These are phyloP conservation scores for Phylloporus arenicola DNA, from an alignment of 768 basidiomycete genomes.

Conservation along the genomic window DNA sequence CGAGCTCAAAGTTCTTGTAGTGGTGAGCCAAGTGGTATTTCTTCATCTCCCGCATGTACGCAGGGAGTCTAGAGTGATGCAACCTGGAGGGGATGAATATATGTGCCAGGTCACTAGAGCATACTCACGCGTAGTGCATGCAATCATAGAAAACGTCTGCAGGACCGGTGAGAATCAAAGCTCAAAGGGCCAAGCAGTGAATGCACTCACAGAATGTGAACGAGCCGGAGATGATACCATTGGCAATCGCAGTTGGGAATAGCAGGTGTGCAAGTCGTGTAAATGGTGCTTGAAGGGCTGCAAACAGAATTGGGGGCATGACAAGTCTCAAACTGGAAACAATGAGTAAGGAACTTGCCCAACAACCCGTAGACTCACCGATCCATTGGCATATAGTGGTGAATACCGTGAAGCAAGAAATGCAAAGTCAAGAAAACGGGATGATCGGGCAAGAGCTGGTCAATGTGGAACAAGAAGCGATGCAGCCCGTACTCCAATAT, in stretches of 20 bases:
- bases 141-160: slow-evolving; percentile 78
- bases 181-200: neutral
- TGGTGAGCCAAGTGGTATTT: slow-evolving; percentile 97
- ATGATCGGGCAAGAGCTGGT: slow-evolving; percentile 78
- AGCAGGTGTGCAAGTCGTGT: slow-evolving; percentile 76
- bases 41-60: slow-evolving; percentile 90
- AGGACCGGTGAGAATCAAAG: slow-evolving; percentile 4
- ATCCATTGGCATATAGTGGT: slow-evolving; percentile 98
- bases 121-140: slow-evolving; percentile 85
- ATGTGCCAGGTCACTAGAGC: neutral
- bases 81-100: slow-evolving; percentile 38
- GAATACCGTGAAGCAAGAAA: slow-evolving; percentile 91
- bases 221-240: slow-evolving; percentile 83
- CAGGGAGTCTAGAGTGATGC: slow-evolving; percentile 81
- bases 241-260: slow-evolving; percentile 81
- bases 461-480: slow-evolving; percentile 96
- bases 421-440: slow-evolving; percentile 78
- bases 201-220: slow-evolving; percentile 62
- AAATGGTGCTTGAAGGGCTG: slow-evolving; percentile 73
- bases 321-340: slow-evolving; percentile 74
- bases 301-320: slow-evolving; percentile 91
- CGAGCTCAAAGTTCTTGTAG: slow-evolving; percentile 97
- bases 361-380: slow-evolving; percentile 41
- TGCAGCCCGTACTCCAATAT: slow-evolving; percentile 89
- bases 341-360: slow-evolving; percentile 1